Percentiles rank a stretch among this genome's conserved stretches.
Evolutionary conservation across 2,329 filamentous ascomycete species (phyloP).

Genomic region (Amylocarpus encephaloides): DNA sequence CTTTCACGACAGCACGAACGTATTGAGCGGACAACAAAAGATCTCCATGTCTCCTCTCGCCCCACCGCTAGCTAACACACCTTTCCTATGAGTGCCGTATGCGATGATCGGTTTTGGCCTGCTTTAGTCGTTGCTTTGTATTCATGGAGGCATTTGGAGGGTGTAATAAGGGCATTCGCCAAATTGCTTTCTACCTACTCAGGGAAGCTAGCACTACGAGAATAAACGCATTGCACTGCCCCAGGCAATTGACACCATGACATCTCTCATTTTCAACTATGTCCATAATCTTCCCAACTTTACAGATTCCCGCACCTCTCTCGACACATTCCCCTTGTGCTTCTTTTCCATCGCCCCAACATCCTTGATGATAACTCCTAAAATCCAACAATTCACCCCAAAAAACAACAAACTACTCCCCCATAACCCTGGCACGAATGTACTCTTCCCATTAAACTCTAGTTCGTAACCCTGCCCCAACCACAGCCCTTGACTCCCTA

Average conservation of each 20-base stretch:
- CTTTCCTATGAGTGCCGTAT: too few relatives aligned
- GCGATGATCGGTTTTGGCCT: too few relatives aligned
- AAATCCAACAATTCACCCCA: slow-evolving; percentile 76
- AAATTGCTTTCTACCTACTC: too few relatives aligned
- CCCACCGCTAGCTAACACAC: too few relatives aligned
- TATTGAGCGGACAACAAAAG: not conserved
- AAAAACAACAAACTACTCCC: slow-evolving; percentile 72
- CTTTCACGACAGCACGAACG: not conserved
- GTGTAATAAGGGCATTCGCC: too few relatives aligned
- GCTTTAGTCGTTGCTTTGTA: too few relatives aligned
- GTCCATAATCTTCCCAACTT: not conserved
- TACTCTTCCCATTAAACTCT: slow-evolving; percentile 74
- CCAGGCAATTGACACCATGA: too few relatives aligned
- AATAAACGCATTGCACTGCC: too few relatives aligned
- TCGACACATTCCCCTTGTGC: not conserved
- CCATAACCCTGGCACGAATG: slow-evolving; percentile 83
- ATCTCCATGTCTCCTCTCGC: not conserved
- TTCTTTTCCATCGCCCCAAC: slow-evolving; percentile 23
- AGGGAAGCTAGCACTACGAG: too few relatives aligned
- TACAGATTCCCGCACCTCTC: not conserved
- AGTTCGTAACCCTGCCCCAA: slow-evolving; percentile 68
- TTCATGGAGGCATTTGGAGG: too few relatives aligned
- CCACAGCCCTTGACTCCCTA: slow-evolving; percentile 68
- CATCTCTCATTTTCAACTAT: too few relatives aligned
- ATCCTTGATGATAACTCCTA: slow-evolving; percentile 74